Evolutionary conservation across 192 early-diverging fungal genomes (phyloP), one percentile per base, ranked within the genome.

Genomic region (Coemansia erecta): DNA sequence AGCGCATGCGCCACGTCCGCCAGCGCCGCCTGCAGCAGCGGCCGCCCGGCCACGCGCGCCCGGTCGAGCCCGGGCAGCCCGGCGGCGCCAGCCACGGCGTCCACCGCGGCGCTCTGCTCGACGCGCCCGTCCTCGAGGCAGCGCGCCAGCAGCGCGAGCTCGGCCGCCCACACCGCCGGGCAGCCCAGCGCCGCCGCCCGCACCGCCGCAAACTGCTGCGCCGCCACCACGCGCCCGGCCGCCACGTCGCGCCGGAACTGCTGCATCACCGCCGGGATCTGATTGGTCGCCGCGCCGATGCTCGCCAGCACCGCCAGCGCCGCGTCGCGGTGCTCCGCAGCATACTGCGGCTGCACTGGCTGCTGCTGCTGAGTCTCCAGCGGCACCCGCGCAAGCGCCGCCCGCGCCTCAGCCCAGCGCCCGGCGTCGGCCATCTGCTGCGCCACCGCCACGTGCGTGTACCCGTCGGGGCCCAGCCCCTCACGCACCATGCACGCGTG

Each of bases 1-100:
- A 64, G 22, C 28, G 33, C 51, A 24, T 9, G 14, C 12, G 37
- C 43, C 0, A 21, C 53, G 13, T 40, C 15, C 41, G 14, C 54
- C 2, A 47, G n/a, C 23, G 57, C 62, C 4, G 23, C 12, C 24
- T 39, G 31, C 57, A 71, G 47, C 56, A 74, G 62, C 41, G 72
- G 72, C 46, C 72, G 48, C n/a, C 13, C 56, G 17, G 53, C 14
- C 14, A 55, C 47, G 11, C 26, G 40, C 3, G 26, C 13, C 0
- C 43, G 41, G 51, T 60, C 51, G 21, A 69, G 40, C 18, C 72
- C 62, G 4, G 72, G 72, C 49, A 75, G 66, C 40, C 54, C 53
- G 23, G 63, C 59, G 42, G 72, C 72, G n/a, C n/a, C n/a, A n/a
- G n/a, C n/a, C 53, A 75, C 40, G 18, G 72, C 61, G 13, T 69